A percentile compares a stretch with the other conserved stretches of the same genome.
Evolutionary conservation across 2,329 filamentous ascomycete genomes (phyloP).

Genomic region (Colletotrichum siamense): DNA sequence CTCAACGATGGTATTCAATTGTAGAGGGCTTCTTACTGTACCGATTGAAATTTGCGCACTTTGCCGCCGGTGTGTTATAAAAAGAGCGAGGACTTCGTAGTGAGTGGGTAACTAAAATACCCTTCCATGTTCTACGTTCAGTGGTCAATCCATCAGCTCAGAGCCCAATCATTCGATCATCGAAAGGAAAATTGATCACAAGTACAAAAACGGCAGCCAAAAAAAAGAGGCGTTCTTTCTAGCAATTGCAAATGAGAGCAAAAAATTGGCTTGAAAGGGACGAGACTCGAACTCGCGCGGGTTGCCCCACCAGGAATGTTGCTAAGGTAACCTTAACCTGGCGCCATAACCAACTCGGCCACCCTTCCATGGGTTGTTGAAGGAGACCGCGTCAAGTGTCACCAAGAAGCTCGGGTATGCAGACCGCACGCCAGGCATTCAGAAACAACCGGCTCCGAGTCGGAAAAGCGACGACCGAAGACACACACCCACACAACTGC

Average conservation of each 20-base stretch:
- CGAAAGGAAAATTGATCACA: too few relatives aligned
- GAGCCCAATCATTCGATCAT: too few relatives aligned
- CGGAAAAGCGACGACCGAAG: neutral
- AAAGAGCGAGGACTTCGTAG: neutral
- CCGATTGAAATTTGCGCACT: neutral
- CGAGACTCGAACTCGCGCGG: neutral
- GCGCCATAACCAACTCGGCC: neutral
- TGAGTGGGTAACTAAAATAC: too few relatives aligned
- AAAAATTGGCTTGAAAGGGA: neutral
- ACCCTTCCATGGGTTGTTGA: neutral
- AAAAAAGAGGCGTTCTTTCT: too few relatives aligned
- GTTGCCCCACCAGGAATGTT: neutral
- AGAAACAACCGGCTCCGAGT: neutral
- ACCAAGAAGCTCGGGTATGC: accelerated
- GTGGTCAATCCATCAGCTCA: too few relatives aligned
- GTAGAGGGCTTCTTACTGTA: neutral
- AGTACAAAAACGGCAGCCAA: too few relatives aligned
- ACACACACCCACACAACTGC: neutral
- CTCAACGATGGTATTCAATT: neutral
- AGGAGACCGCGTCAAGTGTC: accelerated
- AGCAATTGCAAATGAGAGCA: neutral
- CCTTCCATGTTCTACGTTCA: too few relatives aligned
- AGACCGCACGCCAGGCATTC: neutral
- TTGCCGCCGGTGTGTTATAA: accelerated
- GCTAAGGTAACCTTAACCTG: neutral